Base-by-base conservation (phyloP, 139 green algal species). In the Auxenochlorella pyrenoidosa region DNA sequence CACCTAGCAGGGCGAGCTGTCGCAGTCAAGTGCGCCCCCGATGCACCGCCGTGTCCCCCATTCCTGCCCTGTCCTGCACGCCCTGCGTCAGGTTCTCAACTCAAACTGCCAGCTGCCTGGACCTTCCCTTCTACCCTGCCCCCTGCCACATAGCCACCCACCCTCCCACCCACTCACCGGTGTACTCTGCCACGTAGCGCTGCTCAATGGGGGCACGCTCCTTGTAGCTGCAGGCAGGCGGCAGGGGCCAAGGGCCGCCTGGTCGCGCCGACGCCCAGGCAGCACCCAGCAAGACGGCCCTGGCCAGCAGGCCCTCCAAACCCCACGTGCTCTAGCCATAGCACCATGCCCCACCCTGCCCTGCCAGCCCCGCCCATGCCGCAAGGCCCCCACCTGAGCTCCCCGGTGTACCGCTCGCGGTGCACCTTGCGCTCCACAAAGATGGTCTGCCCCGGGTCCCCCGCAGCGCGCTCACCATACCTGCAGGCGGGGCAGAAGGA, bases 401-500 rank as follows among this genome's bases (percentile, higher is more conserved):
- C 82, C n/a, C 82, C 82, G 1, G 65, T 86, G 66, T 58, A 65
- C 38, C 28, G n/a, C 87, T 96, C 94, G 4, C 92, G 85, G 92
- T 98, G 96, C 51, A 94, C 90, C 92, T 98, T 98, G 59, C 93
- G 91, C 93, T 98, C 96, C 44, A 98, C 89, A 86, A 95, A 98
- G n/a, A 97, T 63, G n/a, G 85, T 72, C 86, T 95, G 88, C 21
- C 90, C 60, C 28, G 81, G 70, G 28, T 66, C 47, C 3, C 59
- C 38, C 1, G 58, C 19, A 8, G 15, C 70, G 16, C 83, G 60
- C 58, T 86, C 79, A 30, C 92, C 90, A 44, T 94, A 95, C 84
- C 83, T 87, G 70, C 44, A 47, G 28, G n/a, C 10, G 40, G 28
- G 0, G 26, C 73, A 38, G 38, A 38, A 54, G 47, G 47, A 54